These are phyloP conservation scores for Pseudozyma sp. DNA, from an alignment of 1,284 basidiomycete species.

Conservation along the genomic window DNA sequence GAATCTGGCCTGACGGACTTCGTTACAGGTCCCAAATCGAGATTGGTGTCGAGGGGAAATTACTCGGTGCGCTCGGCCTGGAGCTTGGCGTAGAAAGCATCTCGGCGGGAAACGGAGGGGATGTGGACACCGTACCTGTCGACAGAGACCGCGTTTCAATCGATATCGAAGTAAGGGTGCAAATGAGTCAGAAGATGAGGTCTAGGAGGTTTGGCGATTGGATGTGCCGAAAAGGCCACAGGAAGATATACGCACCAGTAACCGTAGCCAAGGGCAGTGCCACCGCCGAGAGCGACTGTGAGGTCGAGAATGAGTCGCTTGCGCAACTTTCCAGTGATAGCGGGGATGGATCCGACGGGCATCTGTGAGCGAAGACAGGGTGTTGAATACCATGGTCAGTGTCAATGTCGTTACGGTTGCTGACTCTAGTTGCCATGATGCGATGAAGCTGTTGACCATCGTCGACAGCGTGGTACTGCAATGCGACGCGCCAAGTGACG, in stretches of 20 bases:
- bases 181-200: neutral
- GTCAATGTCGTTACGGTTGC: neutral
- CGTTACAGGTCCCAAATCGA: neutral
- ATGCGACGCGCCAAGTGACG: no score
- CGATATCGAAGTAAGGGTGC: neutral
- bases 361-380: slow-evolving; percentile 20
- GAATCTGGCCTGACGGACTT: neutral
- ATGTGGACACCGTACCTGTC: slow-evolving; percentile 66
- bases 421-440: no score
- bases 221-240: neutral
- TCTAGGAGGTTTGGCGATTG: neutral
- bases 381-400: slow-evolving; percentile 15
- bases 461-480: no score
- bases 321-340: slow-evolving; percentile 67
- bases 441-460: no score
- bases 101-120: slow-evolving; percentile 59
- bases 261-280: slow-evolving; percentile 61
- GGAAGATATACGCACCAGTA: slow-evolving; percentile 55
- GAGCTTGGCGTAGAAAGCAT: slow-evolving; percentile 63
- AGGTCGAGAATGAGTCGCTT: slow-evolving; percentile 66
- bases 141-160: neutral
- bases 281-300: slow-evolving; percentile 62
- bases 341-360: slow-evolving; percentile 59
- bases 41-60: neutral
- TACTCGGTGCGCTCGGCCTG: slow-evolving; percentile 58